Percentiles rank a stretch among this genome's conserved stretches.
Evolutionary conservation across 73 alveolate species (phyloP).

Genomic region (Tetrahymena elliotti): DNA sequence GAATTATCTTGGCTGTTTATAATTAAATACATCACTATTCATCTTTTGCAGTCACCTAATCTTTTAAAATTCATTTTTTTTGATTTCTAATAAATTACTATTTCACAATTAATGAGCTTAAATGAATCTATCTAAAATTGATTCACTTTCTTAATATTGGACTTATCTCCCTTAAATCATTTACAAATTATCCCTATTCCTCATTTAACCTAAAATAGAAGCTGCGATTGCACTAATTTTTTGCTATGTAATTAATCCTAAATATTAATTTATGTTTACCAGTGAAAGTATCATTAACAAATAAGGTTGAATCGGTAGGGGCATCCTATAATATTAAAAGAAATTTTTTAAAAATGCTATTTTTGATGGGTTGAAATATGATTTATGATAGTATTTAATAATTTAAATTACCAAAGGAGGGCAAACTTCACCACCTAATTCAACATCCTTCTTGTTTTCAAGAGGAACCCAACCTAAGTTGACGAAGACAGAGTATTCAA

Average conservation of each 20-base stretch:
- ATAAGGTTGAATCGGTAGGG: background rate
- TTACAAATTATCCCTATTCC: background rate
- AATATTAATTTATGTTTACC: background rate
- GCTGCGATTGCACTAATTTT: background rate
- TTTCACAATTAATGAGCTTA: background rate
- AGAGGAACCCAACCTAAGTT: constrained; percentile 46
- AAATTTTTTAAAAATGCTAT: background rate
- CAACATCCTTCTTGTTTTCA: constrained; percentile 19
- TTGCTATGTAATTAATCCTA: too few species aligned
- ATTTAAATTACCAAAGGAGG: background rate
- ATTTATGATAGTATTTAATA: background rate
- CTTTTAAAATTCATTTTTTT: background rate
- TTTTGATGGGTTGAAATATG: background rate
- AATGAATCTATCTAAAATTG: background rate
- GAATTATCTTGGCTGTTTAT: background rate
- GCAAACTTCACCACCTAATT: constrained; percentile 20
- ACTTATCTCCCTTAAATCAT: background rate
- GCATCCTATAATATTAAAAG: background rate
- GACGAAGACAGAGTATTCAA: constrained; percentile 19
- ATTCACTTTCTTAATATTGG: background rate
- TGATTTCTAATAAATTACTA: background rate
- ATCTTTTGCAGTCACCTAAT: background rate
- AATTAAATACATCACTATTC: background rate
- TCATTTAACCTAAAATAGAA: background rate
- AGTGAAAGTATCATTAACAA: background rate